A percentile compares a stretch with the other conserved stretches of the same genome.
Conservation (phyloP, 2,329 filamentous ascomycete species). For the Cladosporium velox region DNA sequence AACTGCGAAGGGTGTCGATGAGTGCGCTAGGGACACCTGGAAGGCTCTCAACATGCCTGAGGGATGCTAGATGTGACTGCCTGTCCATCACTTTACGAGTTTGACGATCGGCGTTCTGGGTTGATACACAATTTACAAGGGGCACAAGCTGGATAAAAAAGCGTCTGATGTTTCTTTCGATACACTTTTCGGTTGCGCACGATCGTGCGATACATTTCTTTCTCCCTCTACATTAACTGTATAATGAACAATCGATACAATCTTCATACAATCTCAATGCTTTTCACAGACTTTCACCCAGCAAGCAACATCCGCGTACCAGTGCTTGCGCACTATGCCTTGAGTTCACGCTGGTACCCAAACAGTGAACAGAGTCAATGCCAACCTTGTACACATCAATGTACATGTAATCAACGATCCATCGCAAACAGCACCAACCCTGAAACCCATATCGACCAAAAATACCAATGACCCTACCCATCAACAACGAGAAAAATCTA, state of each 20-base stretch:
- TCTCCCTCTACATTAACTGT: neutral
- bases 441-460: neutral
- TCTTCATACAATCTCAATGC: neutral
- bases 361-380: neutral
- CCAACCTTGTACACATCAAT: neutral
- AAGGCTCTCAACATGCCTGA: constrained; percentile 30
- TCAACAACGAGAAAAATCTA: neutral
- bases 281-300: neutral
- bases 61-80: neutral
- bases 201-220: neutral
- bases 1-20: constrained; percentile 40
- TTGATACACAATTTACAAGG: neutral
- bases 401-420: neutral
- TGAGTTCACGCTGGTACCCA: neutral
- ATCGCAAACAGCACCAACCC: neutral
- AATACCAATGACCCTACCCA: neutral
- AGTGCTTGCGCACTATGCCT: neutral
- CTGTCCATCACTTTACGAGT: neutral
- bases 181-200: neutral
- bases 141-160: neutral
- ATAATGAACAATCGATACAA: neutral
- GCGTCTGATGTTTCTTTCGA: neutral
- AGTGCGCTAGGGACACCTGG: constrained; percentile 44
- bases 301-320: neutral
- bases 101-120: neutral